Evolutionary conservation across 129 eudicot species (phyloP).

Genomic region (Rutidosis leptorrhynchoides): DNA sequence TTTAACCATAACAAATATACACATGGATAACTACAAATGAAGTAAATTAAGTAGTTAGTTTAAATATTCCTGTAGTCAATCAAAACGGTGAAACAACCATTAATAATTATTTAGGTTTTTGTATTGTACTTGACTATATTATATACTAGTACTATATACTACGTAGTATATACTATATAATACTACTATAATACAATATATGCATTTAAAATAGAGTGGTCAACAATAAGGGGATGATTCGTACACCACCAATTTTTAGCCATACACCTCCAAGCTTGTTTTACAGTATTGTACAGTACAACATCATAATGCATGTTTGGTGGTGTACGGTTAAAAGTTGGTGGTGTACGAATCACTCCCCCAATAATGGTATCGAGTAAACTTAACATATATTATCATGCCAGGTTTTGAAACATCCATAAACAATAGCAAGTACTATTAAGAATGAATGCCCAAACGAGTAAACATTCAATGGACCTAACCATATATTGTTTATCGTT

Average conservation of each 20-base stretch:
- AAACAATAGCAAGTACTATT: slow-evolving; percentile 32
- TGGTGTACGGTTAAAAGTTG: no score
- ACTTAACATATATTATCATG: slow-evolving; percentile 10
- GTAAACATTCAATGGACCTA: slow-evolving; percentile 36
- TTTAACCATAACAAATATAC: no score
- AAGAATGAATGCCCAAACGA: slow-evolving; percentile 22
- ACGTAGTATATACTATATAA: not conserved
- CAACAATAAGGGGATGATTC: no score
- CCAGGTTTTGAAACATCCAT: slow-evolving; percentile 13
- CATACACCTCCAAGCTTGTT: no score
- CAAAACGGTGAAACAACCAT: not conserved
- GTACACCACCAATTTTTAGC: no score
- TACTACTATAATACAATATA: not conserved
- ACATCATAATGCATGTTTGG: no score
- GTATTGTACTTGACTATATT: not conserved
- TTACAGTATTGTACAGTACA: no score
- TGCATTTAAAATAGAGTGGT: not conserved
- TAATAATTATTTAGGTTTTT: not conserved
- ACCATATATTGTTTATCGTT: not conserved
- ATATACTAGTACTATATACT: not conserved
- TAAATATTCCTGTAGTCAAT: not conserved
- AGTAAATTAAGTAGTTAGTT: not conserved
- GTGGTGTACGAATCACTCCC: no score
- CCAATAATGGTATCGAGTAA: slow-evolving; percentile 3
- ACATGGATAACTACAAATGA: not conserved